Conservation (phyloP, 2,329 filamentous ascomycete genomes). For the Pseudogymnoascus sp. region DNA sequence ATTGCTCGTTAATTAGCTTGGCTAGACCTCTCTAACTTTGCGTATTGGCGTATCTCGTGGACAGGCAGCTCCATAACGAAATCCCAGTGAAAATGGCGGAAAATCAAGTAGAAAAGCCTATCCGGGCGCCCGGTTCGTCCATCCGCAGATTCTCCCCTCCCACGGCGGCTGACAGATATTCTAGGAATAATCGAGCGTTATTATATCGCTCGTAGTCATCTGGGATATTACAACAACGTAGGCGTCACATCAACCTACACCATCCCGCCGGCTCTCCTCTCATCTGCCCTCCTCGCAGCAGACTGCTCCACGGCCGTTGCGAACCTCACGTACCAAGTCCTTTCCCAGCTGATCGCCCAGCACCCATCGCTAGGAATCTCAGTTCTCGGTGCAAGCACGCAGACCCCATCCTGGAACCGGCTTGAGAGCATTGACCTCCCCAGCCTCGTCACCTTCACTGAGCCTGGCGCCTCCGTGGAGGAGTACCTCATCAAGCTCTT, state of each 20-base stretch:
- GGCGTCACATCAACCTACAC: not conserved
- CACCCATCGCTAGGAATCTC: not conserved
- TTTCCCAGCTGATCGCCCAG: not conserved
- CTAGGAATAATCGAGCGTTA: constrained; percentile 9
- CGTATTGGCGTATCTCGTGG: not conserved
- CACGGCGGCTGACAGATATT: not conserved
- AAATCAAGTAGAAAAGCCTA: not conserved
- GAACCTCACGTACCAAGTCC: not conserved
- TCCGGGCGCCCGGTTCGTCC: not conserved
- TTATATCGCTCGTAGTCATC: constrained; percentile 9
- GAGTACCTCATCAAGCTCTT: not conserved
- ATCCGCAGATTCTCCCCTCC: not conserved
- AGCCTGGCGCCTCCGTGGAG: not conserved
- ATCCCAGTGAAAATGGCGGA: not conserved
- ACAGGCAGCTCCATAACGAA: not conserved
- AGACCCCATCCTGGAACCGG: not conserved
- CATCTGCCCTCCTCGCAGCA: not conserved
- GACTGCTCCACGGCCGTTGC: not conserved
- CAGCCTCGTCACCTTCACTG: not conserved
- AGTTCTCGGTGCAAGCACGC: not conserved
- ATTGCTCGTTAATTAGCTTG: not conserved
- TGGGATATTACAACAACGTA: constrained; percentile 3
- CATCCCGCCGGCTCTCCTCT: not conserved
- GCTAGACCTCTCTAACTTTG: not conserved
- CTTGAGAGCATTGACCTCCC: not conserved